These are phyloP conservation scores for Babesia ovis DNA, from an alignment of 169 alveolate genomes.

Conservation along the genomic window DNA sequence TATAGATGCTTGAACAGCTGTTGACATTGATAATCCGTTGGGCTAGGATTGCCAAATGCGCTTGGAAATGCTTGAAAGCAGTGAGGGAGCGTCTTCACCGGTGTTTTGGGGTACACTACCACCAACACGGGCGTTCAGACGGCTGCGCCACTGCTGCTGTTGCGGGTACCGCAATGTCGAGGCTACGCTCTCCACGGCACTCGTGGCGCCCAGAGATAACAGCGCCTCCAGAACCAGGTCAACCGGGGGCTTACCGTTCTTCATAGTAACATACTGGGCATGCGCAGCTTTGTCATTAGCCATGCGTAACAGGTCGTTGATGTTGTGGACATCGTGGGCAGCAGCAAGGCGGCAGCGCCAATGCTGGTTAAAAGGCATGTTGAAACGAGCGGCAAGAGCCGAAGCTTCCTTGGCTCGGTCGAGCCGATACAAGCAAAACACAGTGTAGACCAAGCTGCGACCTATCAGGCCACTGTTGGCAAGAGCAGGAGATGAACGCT, in stretches of 20 bases:
- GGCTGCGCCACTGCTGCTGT: conserved; percentile 52
- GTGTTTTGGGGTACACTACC: neutral
- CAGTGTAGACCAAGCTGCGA: conserved; percentile 43
- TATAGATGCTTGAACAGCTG: too few species aligned
- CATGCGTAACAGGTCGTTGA: conserved; percentile 50
- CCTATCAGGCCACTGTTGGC: conserved; percentile 23
- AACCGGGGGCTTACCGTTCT: conserved; percentile 27
- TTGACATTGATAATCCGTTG: too few species aligned
- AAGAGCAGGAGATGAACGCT: conserved; percentile 2
- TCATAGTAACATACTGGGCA: conserved; percentile 12
- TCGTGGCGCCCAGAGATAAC: conserved; percentile 54
- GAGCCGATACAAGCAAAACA: conserved; percentile 35
- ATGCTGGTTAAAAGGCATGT: conserved; percentile 45
- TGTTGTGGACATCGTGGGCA: conserved; percentile 41
- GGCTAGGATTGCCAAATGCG: neutral
- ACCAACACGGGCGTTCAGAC: conserved; percentile 28
- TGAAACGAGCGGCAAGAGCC: conserved; percentile 24
- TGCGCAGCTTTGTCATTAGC: conserved; percentile 46
- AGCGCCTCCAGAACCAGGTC: conserved; percentile 59
- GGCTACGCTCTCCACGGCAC: conserved; percentile 40
- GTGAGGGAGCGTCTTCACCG: neutral
- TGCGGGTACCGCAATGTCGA: conserved; percentile 36
- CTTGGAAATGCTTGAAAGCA: conserved; percentile 17
- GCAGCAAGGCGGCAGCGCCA: conserved; percentile 57
- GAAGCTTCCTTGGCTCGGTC: conserved; percentile 48